A percentile compares a stretch with the other conserved stretches of the same genome.
phyloP scores from a whole-genome alignment of 441 rosid genomes.

The Capsella rubella region DNA sequence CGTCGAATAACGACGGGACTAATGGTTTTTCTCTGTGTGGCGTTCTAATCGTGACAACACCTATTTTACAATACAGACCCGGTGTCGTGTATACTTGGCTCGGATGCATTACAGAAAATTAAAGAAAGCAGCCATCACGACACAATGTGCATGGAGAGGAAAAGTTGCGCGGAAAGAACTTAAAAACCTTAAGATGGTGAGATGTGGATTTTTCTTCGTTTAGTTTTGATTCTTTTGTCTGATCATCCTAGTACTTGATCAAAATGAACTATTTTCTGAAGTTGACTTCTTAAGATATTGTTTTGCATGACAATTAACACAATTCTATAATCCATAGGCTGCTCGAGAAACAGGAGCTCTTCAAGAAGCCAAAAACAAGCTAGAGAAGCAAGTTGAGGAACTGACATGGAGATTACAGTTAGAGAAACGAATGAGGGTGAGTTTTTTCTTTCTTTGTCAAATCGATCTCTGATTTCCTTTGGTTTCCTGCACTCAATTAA shows the following conservation, averaged over 20 bases:
- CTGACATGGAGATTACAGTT: slow-evolving; percentile 73
- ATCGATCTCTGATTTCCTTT: slow-evolving; percentile 19
- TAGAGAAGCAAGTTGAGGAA: slow-evolving; percentile 94
- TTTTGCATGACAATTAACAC: not conserved
- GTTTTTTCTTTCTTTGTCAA: slow-evolving; percentile 14
- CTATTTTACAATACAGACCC: slow-evolving; percentile 55
- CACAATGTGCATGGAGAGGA: slow-evolving; percentile 92
- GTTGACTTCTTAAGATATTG: slow-evolving; percentile 22
- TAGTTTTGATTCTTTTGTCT: slow-evolving; percentile 17
- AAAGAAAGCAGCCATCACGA: slow-evolving; percentile 74
- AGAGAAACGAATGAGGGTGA: slow-evolving; percentile 87
- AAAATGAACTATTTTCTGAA: slow-evolving; percentile 23
- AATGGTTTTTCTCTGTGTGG: slow-evolving; percentile 9
- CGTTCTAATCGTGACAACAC: slow-evolving; percentile 18
- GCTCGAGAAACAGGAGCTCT: slow-evolving; percentile 97
- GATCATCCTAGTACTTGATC: slow-evolving; percentile 12
- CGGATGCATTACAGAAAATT: slow-evolving; percentile 54
- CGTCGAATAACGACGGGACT: not conserved
- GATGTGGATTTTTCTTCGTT: slow-evolving; percentile 36
- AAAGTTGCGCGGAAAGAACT: slow-evolving; percentile 78
- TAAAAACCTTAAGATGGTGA: slow-evolving; percentile 81
- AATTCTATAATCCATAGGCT: slow-evolving; percentile 55
- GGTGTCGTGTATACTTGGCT: slow-evolving; percentile 67
- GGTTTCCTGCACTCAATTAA: not conserved
- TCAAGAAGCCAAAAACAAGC: slow-evolving; percentile 86